A percentile compares a stretch with the other conserved stretches of the same genome.
Conservation (phyloP, 2,329 filamentous ascomycete genomes). For the Penicillium capsulatum region DNA sequence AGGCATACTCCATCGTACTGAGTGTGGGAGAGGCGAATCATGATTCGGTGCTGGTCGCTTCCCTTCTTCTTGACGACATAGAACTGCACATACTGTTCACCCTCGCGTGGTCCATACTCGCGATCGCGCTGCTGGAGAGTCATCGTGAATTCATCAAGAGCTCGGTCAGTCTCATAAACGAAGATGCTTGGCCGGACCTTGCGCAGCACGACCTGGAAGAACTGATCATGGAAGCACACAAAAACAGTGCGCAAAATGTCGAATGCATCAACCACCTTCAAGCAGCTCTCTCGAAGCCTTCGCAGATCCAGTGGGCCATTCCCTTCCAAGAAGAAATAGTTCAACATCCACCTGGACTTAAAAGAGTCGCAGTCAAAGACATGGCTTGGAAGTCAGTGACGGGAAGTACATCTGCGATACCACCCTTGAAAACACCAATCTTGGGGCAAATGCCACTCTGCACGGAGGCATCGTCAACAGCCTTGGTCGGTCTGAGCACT, state of each 20-base stretch:
- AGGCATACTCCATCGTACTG: conserved; percentile 68
- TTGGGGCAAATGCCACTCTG: conserved; percentile 49
- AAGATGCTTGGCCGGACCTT: conserved; percentile 51
- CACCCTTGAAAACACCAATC: conserved; percentile 50
- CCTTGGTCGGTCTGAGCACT: conserved; percentile 20
- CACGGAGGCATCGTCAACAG: conserved; percentile 40
- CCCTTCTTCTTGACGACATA: conserved; percentile 47
- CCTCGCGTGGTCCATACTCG: conserved; percentile 53
- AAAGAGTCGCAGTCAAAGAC: conserved; percentile 35
- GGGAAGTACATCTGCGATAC: conserved; percentile 55
- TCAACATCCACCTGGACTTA: conserved; percentile 40
- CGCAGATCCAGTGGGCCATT: conserved; percentile 46
- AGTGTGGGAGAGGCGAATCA: conserved; percentile 62
- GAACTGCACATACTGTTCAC: conserved; percentile 59
- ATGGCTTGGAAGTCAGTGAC: conserved; percentile 48
- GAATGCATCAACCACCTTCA: conserved; percentile 55
- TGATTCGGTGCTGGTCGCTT: conserved; percentile 46
- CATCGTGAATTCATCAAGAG: conserved; percentile 51
- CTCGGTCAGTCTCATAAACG: conserved; percentile 51
- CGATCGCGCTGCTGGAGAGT: conserved; percentile 56
- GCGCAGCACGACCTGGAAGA: conserved; percentile 57
- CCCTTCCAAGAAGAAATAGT: conserved; percentile 57
- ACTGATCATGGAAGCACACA: conserved; percentile 49
- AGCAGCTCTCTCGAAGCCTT: conserved; percentile 39
- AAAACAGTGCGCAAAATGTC: conserved; percentile 66